Base-by-base conservation (phyloP, 306 rosid genomes). In the Dalbergia oliveri region DNA sequence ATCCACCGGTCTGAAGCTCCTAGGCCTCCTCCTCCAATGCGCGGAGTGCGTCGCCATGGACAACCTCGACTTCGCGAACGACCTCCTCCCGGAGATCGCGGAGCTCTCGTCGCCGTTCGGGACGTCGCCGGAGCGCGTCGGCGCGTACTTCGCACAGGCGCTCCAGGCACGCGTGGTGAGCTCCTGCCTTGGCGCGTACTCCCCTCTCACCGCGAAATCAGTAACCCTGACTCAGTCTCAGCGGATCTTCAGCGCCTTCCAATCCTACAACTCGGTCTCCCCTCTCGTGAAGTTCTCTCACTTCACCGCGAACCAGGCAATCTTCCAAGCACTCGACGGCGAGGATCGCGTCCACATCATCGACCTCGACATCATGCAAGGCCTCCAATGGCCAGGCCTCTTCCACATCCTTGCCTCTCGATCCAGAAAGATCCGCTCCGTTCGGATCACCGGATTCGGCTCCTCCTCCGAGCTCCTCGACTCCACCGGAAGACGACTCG, bases 331-430 rank as follows among this genome's bases (percentile, higher is more conserved):
- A 0, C 43, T 95, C 33, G 96, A 95, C 59, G 99, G 99, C 59
- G 97, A 93, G 63, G 99, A 95, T 80, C 90, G 93, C 64, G 83
- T 95, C 86, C 99, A 95, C 90, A 88, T 95, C 75, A 93, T 95
- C 83, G 99, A 95, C 19, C 83, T 95, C 10, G 99, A 95, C 71
- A 91, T 95, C 88, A 95, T 95, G 99, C 99, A 95, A 33, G 99
- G 99, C 4, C 99, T 93, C 15, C 99, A 95, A 79, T 95, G 99
- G 99, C 99, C 99, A 18, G 99, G 98, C 57, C 64, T 95, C 81
- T 95, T 95, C 91, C 93, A 95, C 91, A 95, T 95, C 90, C 88
- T 95, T 2, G 97, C 99, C 0, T 95, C 98, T 5, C 88, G 99
- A 13, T 72, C 95, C 0, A 88, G 78, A 76, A 93, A 93, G 64